Evolutionary conservation across 768 basidiomycete genomes (phyloP), one percentile per base, ranked within the genome.

Genomic region (Tylopilus felleus): DNA sequence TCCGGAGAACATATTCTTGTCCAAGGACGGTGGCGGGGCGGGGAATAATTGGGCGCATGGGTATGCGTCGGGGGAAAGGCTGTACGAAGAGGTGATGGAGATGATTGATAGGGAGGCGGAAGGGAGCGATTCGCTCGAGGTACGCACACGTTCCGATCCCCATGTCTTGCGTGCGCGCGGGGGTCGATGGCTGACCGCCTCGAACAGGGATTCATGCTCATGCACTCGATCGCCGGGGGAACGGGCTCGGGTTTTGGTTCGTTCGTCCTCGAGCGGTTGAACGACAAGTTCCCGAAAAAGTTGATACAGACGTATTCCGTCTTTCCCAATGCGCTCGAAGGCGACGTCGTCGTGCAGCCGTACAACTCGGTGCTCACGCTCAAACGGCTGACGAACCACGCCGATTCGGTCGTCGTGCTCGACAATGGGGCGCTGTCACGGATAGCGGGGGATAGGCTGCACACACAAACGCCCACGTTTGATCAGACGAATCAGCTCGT

Each of bases 41-140:
- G 97, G 97, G 17, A 99, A 99, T 65, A 98, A 98, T 67, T 98
- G 96, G 93, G 96, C 96, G 0, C 92, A 94, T 61, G 96, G 96
- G 14, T 95, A 95, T 66, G 80, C 86, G 8, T 82, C 88, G 6
- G 97, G 95, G 50, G 96, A 98, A 73, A 78, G 80, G 56, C 80
- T 93, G 57, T 97, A 96, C 67, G 95, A 98, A 64, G 96, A 98
- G 60, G 83, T 98, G 54, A 94, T 98, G 85, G 96, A 99, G 71
- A 98, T 99, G 94, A 83, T 99, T 52, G 96, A 98, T 68, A 82
- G 96, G 22, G 96, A 98, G 73, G 95, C 95, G 8, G 96, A 99
- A 69, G 95, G 96, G 16, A 96, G 93, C 67, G 96, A 99, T 73
- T 93, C 90, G 12, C 77, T 98, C 27, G 96, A 98, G 84, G 95